Evolutionary conservation across 768 basidiomycete genomes (phyloP), one percentile per base, ranked within the genome.

Genomic region (Pleurotus djamor): DNA sequence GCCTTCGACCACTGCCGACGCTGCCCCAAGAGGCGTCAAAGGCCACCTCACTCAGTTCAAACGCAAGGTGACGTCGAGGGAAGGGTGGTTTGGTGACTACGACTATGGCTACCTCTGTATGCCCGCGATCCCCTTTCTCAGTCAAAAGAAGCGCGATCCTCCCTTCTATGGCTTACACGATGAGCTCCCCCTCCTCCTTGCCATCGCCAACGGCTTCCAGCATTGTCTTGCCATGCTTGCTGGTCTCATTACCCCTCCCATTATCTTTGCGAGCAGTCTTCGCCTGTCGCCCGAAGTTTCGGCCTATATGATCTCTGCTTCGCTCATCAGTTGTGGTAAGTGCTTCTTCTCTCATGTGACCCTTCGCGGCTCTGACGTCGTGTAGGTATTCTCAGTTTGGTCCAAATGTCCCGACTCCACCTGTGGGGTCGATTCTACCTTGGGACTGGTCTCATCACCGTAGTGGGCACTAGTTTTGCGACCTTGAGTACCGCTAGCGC

Each of bases 31-130:
- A 13, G 35, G 8, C 37, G n/a, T 56, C 13, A 41, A 44, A 41
- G 32, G 38, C 12, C 36, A n/a, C 8, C 21, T 56, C n/a, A 17
- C 37, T 14, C 37, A 44, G 41, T n/a, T 21, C 14, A 32, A 32
- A 14, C 36, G 17, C 7, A 56, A 56, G 28, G 54, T 38, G 10
- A 72, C 76, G 3, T 80, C 79, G 1, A 74, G 71, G 61, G 74
- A 87, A 47, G 91, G 91, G 6, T 94, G 92, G 92, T 59, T 93
- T n/a, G 92, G 92, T 0, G 87, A 88, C 68, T 94, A 92, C 67
- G 84, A 93, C 73, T 93, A 90, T 66, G 79, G 74, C 6, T 88
- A 84, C 81, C 79, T 92, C 57, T 92, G 91, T 68, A 81, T 76
- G 16, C 91, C 92, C 2, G 71, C 76, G 0, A 74, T 91, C 0